Base-by-base conservation (phyloP, 768 basidiomycete genomes). In the Termitomyces eurrhizus region DNA sequence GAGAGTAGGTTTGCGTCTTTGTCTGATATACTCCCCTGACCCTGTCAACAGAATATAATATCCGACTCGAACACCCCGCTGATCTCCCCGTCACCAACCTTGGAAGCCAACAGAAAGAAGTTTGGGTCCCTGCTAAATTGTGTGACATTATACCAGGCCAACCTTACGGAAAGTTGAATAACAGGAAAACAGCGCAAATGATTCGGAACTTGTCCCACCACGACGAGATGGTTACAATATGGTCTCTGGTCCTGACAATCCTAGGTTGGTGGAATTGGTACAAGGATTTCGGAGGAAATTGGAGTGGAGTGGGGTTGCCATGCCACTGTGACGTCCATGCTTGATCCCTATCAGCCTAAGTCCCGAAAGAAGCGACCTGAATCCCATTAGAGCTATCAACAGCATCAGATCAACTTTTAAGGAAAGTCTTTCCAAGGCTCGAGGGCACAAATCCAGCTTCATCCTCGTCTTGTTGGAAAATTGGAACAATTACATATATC, bases 391-490 rank as follows among this genome's bases (percentile, higher is more conserved):
- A n/a, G n/a, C n/a, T n/a, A n/a, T n/a, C n/a, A n/a, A n/a, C n/a
- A 33, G 1, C 0, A 84, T 89, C 29, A 68, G 80, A n/a, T 65
- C 72, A 1, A 66, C 62, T 0, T 72, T 92, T 51, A 72, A 67
- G 50, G 54, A 68, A 0, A 69, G 66, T 1, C 55, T 83, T 33
- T 26, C 21, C n/a, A 26, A 46, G 21, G 58, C 4, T 14, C 67
- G 61, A 11, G 63, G 51, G 29, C 67, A 53, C 12, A 82, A 76
- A 66, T 88, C 89, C 0, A 80, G 78, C 48, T 87, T 93, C 67
- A 70, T 93, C 32, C 78, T 94, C 33, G 88, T 92, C 6, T 67
- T 94, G 26, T 73, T 94, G 5, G 85, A 88, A 35, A 78, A 74
- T 52, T 71, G 80, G 35, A 26, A n/a, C 7, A 21, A 21, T 21